Conservation (phyloP, 257 asterid genomes). For the Petunia secreta region DNA sequence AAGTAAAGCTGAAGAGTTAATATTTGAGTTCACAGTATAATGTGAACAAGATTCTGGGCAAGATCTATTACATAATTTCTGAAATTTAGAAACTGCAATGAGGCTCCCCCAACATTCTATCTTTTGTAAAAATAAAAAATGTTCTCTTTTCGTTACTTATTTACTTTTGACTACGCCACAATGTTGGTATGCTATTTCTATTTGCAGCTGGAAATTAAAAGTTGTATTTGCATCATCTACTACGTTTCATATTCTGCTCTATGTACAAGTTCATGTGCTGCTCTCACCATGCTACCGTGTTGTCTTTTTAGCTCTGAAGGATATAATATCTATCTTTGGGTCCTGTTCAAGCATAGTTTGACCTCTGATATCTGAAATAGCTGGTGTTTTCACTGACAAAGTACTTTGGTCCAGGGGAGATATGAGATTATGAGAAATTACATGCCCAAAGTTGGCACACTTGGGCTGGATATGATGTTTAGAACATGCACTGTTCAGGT, state of each 20-base stretch:
- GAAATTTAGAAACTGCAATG: not conserved
- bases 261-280: not conserved
- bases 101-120: not conserved
- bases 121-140: not conserved
- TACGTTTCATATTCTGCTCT: not conserved
- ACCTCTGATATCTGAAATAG: not conserved
- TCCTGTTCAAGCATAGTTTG: not conserved
- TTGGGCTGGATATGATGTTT: conserved; percentile 97
- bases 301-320: not conserved
- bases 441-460: conserved; percentile 98
- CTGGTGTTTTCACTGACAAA: conserved; percentile 43
- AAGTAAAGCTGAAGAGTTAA: not conserved
- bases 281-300: not conserved
- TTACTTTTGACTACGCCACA: not conserved
- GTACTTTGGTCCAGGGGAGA: conserved; percentile 75
- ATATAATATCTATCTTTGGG: not conserved
- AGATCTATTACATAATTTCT: not conserved
- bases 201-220: conserved; percentile 6
- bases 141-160: not conserved
- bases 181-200: not conserved
- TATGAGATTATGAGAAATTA: conserved; percentile 86
- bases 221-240: not conserved
- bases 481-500: conserved; percentile 98
- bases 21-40: not conserved
- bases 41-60: not conserved